phyloP scores from a whole-genome alignment of 345 rosid species.

The Pistacia atlantica region DNA sequence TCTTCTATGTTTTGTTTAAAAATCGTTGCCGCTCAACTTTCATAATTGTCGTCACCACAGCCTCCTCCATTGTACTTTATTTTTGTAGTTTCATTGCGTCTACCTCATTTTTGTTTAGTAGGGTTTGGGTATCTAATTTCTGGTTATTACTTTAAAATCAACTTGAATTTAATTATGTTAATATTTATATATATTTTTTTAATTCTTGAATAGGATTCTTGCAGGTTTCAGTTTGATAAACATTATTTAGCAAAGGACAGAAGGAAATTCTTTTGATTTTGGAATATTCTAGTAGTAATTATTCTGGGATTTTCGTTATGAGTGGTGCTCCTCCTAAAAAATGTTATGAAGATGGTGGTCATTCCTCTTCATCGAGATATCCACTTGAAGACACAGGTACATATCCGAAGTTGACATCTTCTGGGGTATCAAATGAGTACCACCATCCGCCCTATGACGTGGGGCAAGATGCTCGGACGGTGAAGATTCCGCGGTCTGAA shows the following conservation, averaged over 20 bases:
- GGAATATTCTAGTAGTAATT: not conserved
- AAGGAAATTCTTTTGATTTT: not conserved
- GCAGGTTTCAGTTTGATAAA: not conserved
- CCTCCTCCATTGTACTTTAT: too few relatives aligned
- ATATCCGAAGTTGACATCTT: constrained; percentile 59
- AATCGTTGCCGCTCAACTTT: too few relatives aligned
- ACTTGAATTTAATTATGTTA: too few relatives aligned
- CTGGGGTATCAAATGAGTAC: constrained; percentile 52
- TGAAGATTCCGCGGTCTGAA: constrained; percentile 67
- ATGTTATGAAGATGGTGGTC: constrained; percentile 79
- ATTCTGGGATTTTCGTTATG: constrained; percentile 34
- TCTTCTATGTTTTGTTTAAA: too few relatives aligned
- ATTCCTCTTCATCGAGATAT: constrained; percentile 70
- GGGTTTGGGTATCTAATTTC: too few relatives aligned
- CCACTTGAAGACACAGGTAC: constrained; percentile 66
- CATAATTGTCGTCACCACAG: too few relatives aligned
- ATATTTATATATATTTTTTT: not conserved
- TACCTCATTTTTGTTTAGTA: too few relatives aligned
- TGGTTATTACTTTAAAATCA: too few relatives aligned
- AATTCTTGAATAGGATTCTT: constrained; percentile 3
- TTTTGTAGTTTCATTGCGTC: too few relatives aligned
- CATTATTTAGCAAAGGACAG: not conserved
- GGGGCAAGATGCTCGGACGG: constrained; percentile 54
- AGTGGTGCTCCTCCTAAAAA: constrained; percentile 82
- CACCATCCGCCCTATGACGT: constrained; percentile 57